Conservation (phyloP, 352 stramenopile species). For the Phytophthora ramorum region DNA sequence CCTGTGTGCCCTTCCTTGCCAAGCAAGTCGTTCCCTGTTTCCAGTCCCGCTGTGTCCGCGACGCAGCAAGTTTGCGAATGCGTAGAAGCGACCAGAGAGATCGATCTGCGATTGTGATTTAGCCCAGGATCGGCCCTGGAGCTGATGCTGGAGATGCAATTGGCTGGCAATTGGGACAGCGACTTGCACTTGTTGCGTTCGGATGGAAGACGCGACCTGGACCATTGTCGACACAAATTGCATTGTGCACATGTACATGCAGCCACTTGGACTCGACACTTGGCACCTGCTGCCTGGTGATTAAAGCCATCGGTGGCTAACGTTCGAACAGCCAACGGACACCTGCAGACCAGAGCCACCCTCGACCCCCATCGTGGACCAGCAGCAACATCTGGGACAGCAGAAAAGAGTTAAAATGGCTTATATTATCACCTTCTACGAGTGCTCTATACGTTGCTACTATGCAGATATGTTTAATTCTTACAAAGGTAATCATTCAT, state of each 20-base stretch:
- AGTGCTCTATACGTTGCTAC: not conserved
- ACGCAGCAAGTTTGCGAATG: slow-evolving; percentile 36
- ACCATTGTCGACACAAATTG: not conserved
- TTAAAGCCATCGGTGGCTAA: slow-evolving; percentile 17
- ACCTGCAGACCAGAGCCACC: slow-evolving; percentile 8
- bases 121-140: slow-evolving; percentile 30
- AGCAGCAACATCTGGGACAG: slow-evolving; percentile 26
- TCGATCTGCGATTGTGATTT: slow-evolving; percentile 34
- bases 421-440: not conserved
- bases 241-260: not conserved
- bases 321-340: slow-evolving; percentile 29
- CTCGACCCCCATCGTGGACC: slow-evolving; percentile 17
- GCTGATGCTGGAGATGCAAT: slow-evolving; percentile 17
- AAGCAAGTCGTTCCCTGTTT: slow-evolving; percentile 7
- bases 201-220: not conserved
- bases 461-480: not conserved
- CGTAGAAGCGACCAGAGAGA: slow-evolving; percentile 37
- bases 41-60: slow-evolving; percentile 17
- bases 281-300: slow-evolving; percentile 1
- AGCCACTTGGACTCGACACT: not conserved
- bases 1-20: slow-evolving; percentile 2
- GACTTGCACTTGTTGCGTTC: slow-evolving; percentile 25
- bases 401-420: slow-evolving; percentile 15
- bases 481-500: not conserved
- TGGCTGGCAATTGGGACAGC: slow-evolving; percentile 23